A percentile compares a stretch with the other conserved stretches of the same genome.
These are phyloP conservation scores for Discostella pseudostelligera DNA, from an alignment of 108 stramenopile genomes.

Conservation along the genomic window DNA sequence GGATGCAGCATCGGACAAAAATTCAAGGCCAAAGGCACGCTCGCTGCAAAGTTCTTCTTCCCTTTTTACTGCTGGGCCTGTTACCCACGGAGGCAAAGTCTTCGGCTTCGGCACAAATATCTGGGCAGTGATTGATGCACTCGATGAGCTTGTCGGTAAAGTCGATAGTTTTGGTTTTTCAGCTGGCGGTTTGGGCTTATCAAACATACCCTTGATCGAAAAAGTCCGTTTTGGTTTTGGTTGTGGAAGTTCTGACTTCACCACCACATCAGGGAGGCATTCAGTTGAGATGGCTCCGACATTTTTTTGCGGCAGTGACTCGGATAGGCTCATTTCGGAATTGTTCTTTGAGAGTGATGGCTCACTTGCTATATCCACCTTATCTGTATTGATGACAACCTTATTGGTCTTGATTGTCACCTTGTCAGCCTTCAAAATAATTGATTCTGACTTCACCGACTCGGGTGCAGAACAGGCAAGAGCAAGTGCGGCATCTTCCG, in stretches of 20 bases:
- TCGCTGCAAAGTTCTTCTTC: conserved; percentile 39
- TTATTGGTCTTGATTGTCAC: background rate
- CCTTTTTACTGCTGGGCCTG: conserved; percentile 37
- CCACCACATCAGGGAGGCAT: conserved; percentile 19
- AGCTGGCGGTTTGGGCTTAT: conserved; percentile 41
- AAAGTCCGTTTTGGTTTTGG: conserved; percentile 35
- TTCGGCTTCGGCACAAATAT: conserved; percentile 33
- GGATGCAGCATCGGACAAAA: conserved; percentile 40
- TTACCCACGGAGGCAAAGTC: conserved; percentile 43
- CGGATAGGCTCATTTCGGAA: conserved; percentile 12
- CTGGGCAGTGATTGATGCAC: conserved; percentile 15
- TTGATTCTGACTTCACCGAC: background rate
- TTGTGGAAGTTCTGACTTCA: conserved; percentile 29
- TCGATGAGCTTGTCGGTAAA: background rate
- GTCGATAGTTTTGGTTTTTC: conserved; percentile 20
- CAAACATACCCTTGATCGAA: conserved; percentile 53
- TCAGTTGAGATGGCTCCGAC: conserved; percentile 12
- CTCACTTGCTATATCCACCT: background rate
- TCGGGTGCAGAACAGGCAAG: background rate
- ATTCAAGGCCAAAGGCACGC: conserved; percentile 41
- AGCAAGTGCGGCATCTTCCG: background rate
- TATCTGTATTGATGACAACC: background rate
- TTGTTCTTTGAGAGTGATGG: background rate
- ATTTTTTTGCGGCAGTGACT: conserved; percentile 5
- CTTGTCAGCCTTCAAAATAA: conserved; percentile 4